Evolutionary conservation across 108 stramenopile species (phyloP).

Genomic region (Cyclotella cryptica): DNA sequence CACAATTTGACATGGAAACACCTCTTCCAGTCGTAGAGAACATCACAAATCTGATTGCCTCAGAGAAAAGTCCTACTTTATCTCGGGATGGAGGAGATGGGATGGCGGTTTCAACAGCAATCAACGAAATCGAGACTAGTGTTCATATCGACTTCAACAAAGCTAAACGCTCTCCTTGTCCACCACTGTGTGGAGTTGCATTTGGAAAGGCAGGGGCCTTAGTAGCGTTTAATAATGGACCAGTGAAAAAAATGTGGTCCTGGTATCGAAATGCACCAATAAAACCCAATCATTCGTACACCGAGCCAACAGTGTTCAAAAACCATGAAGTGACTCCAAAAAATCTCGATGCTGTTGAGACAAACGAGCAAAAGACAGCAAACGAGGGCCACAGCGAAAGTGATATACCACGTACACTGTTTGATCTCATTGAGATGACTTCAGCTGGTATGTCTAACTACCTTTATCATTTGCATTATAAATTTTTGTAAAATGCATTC

Average conservation of each 20-base stretch:
- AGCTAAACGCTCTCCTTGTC: constrained; percentile 64
- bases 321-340: not conserved
- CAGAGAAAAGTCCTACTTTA: not conserved
- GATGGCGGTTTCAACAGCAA: not conserved
- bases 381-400: not conserved
- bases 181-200: constrained; percentile 77
- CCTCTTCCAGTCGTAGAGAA: not conserved
- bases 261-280: constrained; percentile 52
- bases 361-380: constrained; percentile 1
- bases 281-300: not conserved
- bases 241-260: constrained; percentile 74
- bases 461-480: too few species aligned
- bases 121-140: constrained; percentile 3
- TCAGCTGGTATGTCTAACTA: not conserved
- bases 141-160: constrained; percentile 32
- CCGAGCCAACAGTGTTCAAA: not conserved
- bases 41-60: not conserved
- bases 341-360: not conserved
- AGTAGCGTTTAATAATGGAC: constrained; percentile 75
- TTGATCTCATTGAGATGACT: constrained; percentile 75
- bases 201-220: constrained; percentile 74
- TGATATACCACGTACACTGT: constrained; percentile 36
- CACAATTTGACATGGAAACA: too few species aligned
- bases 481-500: not conserved
- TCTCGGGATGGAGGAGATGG: not conserved